phyloP scores from a whole-genome alignment of 192 early-diverging fungal genomes.

The Coemansia sp. region DNA sequence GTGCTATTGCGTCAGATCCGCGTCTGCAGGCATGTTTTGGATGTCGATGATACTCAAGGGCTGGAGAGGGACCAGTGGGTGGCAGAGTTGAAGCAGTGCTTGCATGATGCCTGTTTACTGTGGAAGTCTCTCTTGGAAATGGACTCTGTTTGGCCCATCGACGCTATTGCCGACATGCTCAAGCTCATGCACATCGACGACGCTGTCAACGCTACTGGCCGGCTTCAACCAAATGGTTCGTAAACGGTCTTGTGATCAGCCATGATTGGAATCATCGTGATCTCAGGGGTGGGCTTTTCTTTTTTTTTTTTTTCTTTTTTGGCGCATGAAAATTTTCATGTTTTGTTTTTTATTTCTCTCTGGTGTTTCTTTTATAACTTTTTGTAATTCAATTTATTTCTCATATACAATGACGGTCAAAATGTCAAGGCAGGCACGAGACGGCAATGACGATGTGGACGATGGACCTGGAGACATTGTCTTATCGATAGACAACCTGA shows the following conservation, averaged over 20 bases:
- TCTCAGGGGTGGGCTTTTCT: neutral
- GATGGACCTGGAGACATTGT: conserved; percentile 24
- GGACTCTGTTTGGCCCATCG: conserved; percentile 22
- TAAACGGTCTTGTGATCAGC: neutral
- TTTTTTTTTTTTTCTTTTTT: neutral
- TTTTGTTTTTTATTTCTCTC: too few species aligned
- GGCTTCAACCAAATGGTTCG: neutral
- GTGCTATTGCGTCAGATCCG: conserved; percentile 35
- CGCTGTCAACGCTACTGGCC: conserved; percentile 16
- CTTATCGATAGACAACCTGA: conserved; percentile 20
- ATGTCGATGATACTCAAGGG: neutral
- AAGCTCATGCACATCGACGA: conserved; percentile 29
- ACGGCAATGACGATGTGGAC: conserved; percentile 8
- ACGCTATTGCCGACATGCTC: conserved; percentile 17
- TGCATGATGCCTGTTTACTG: conserved; percentile 6
- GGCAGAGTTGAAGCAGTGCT: conserved; percentile 10
- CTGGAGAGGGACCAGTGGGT: neutral
- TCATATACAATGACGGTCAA: neutral
- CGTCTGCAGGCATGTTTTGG: neutral
- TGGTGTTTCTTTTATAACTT: neutral
- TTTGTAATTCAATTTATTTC: neutral
- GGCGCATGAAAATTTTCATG: neutral
- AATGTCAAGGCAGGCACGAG: neutral
- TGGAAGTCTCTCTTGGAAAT: conserved; percentile 17
- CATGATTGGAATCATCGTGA: neutral